Evolutionary conservation across 768 basidiomycete genomes (phyloP).

Genomic region (Tremella yokohamensis): DNA sequence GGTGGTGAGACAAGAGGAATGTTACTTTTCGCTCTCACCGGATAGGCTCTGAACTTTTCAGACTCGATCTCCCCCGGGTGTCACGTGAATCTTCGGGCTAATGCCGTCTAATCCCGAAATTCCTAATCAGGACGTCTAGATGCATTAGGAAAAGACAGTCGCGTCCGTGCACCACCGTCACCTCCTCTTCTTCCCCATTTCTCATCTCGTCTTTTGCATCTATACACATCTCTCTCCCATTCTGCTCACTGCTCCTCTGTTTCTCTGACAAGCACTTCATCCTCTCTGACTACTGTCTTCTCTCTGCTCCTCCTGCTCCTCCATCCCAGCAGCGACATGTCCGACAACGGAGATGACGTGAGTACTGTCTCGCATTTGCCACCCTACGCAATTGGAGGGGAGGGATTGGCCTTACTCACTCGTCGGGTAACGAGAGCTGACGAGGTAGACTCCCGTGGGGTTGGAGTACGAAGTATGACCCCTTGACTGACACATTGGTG

Average conservation of each 20-base stretch:
- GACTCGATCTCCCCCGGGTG: background rate
- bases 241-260: constrained; percentile 2
- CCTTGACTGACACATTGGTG: too few species aligned
- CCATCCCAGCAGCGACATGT: constrained; percentile 18
- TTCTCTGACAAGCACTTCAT: constrained; percentile 1
- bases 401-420: too few species aligned
- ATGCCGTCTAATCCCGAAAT: constrained; percentile 12
- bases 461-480: too few species aligned
- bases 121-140: too few species aligned
- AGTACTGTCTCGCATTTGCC: constrained; percentile 9
- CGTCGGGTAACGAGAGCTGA: too few species aligned
- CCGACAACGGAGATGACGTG: constrained; percentile 37
- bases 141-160: constrained; percentile 3
- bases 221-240: background rate
- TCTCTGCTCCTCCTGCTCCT: background rate
- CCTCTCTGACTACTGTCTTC: background rate
- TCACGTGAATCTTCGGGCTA: background rate
- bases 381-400: too few species aligned
- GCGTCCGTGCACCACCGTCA: constrained; percentile 5
- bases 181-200: constrained; percentile 9
- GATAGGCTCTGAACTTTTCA: background rate
- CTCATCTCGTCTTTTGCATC: constrained; percentile 5
- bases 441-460: too few species aligned
- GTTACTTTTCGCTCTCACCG: too few species aligned
- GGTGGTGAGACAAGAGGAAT: too few species aligned